A percentile compares a stretch with the other conserved stretches of the same genome.
Evolutionary conservation across 2,329 filamentous ascomycete genomes (phyloP).

Genomic region (Neofusicoccum umdonicola): DNA sequence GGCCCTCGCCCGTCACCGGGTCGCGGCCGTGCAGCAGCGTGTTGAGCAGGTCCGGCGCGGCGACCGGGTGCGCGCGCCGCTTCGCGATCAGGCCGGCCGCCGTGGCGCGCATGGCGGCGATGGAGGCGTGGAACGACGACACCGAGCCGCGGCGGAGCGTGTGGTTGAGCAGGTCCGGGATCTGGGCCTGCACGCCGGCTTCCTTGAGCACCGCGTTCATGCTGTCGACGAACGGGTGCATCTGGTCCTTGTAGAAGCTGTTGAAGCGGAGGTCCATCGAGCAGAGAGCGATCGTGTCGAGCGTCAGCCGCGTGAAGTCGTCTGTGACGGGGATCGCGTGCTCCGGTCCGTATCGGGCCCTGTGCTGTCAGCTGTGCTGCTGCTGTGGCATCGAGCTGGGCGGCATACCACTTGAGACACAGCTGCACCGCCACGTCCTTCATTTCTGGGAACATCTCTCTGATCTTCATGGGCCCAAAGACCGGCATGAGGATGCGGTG

Average conservation of each 20-base stretch:
- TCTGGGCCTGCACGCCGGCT: constrained; percentile 32
- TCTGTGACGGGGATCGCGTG: constrained; percentile 35
- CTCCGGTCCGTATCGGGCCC: constrained; percentile 55
- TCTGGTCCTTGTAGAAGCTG: constrained; percentile 34
- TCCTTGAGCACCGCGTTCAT: constrained; percentile 39
- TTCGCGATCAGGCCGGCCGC: constrained; percentile 57
- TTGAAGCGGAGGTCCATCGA: constrained; percentile 44
- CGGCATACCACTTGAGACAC: constrained; percentile 54
- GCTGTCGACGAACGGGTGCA: constrained; percentile 38
- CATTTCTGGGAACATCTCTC: constrained; percentile 61
- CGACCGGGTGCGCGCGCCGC: constrained; percentile 53
- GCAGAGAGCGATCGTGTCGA: constrained; percentile 39
- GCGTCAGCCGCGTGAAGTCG: constrained; percentile 38
- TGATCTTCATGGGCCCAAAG: constrained; percentile 67
- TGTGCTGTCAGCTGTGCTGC: too few relatives aligned
- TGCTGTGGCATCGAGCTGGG: too few relatives aligned
- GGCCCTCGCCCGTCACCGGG: constrained; percentile 57
- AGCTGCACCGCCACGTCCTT: constrained; percentile 64
- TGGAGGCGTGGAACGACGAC: constrained; percentile 27
- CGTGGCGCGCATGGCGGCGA: constrained; percentile 51
- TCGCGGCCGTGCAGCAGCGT: constrained; percentile 60
- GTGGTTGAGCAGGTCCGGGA: constrained; percentile 28
- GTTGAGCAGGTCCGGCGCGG: constrained; percentile 61
- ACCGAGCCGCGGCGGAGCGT: too few relatives aligned
- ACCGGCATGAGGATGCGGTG: constrained; percentile 65